Evolutionary conservation across 129 eudicot genomes (phyloP).

Genomic region (Heracleum sosnowskyi): DNA sequence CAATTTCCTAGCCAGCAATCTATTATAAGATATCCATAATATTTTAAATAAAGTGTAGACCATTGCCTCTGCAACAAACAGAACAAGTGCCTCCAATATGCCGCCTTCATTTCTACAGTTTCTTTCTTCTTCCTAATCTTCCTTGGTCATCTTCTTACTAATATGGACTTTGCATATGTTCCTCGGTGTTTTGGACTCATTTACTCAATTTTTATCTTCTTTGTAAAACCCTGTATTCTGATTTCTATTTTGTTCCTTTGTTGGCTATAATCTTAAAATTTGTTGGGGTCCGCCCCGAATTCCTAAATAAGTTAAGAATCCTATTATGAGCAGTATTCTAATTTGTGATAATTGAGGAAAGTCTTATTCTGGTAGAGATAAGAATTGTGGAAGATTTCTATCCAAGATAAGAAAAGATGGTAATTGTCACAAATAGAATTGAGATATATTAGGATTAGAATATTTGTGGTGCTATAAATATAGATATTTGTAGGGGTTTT

Average conservation of each 20-base stretch:
- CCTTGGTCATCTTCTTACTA: background rate
- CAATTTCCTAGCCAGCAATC: background rate
- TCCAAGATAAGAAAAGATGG: too few relatives aligned
- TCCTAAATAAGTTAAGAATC: too few relatives aligned
- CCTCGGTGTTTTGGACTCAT: background rate
- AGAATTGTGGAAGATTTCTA: too few relatives aligned
- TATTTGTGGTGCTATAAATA: too few relatives aligned
- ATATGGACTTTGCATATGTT: background rate
- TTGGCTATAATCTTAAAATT: background rate
- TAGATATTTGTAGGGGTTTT: too few relatives aligned
- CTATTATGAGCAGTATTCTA: too few relatives aligned
- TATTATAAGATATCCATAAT: background rate
- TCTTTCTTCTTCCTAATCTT: background rate
- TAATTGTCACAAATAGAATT: too few relatives aligned
- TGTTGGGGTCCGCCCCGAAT: too few relatives aligned
- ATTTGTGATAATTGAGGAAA: too few relatives aligned
- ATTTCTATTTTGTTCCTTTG: background rate
- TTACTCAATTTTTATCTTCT: background rate
- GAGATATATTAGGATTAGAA: too few relatives aligned
- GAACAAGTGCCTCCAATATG: background rate
- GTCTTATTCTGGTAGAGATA: too few relatives aligned
- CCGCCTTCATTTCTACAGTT: background rate
- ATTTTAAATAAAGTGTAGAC: background rate
- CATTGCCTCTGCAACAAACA: background rate
- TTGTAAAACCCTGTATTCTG: too few relatives aligned